Evolutionary conservation across 169 alveolate species (phyloP).

Genomic region (Theileria sp.): DNA sequence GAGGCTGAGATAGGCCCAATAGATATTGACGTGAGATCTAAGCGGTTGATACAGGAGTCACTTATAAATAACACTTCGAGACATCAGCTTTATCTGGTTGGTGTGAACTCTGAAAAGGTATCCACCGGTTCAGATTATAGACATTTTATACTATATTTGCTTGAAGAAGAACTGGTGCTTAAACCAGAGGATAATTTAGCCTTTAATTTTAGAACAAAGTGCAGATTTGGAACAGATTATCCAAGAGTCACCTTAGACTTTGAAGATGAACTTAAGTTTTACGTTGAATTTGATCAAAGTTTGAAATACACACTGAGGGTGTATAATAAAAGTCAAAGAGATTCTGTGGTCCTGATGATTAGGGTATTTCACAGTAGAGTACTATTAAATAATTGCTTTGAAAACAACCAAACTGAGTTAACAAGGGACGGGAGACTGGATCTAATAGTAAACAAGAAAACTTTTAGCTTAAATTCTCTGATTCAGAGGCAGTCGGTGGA

Average conservation of each 20-base stretch:
- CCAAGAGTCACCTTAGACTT: slow-evolving; percentile 44
- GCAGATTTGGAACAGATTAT: slow-evolving; percentile 49
- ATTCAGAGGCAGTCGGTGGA: slow-evolving; percentile 53
- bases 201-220: slow-evolving; percentile 21
- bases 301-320: slow-evolving; percentile 43
- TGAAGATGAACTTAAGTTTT: slow-evolving; percentile 41
- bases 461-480: slow-evolving; percentile 32
- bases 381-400: slow-evolving; percentile 45
- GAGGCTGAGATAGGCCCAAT: slow-evolving; percentile 65
- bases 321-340: slow-evolving; percentile 58
- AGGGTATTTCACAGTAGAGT: slow-evolving; percentile 64
- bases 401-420: slow-evolving; percentile 52
- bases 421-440: slow-evolving; percentile 58
- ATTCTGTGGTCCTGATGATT: slow-evolving; percentile 53
- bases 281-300: slow-evolving; percentile 30
- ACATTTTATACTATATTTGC: slow-evolving; percentile 41
- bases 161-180: slow-evolving; percentile 53
- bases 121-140: not conserved
- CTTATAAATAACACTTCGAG: slow-evolving; percentile 48
- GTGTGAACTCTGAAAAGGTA: slow-evolving; percentile 28
- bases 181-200: slow-evolving; percentile 54
- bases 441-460: slow-evolving; percentile 34
- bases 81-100: slow-evolving; percentile 30
- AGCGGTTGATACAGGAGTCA: slow-evolving; percentile 60
- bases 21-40: slow-evolving; percentile 60